Conservation (phyloP, 768 basidiomycete species). For the Botryobasidium botryosum region DNA sequence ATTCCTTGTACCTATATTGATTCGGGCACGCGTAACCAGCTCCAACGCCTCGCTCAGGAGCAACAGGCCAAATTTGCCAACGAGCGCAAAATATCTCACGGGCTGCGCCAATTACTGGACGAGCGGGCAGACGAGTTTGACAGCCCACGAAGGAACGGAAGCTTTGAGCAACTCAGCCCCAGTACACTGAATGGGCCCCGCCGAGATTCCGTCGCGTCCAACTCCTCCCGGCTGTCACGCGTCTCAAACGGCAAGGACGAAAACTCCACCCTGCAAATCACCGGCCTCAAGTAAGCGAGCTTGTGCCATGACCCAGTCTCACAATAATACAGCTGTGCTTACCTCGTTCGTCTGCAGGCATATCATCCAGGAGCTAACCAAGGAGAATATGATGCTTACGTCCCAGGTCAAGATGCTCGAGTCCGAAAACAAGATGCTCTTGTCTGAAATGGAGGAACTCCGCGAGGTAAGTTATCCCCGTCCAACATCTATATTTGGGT, state of each 20-base stretch:
- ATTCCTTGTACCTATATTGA: background rate
- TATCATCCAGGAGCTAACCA: conserved; percentile 76
- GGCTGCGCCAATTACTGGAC: too few relatives aligned
- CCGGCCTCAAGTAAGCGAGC: conserved; percentile 57
- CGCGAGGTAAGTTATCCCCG: conserved; percentile 35
- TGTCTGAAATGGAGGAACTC: conserved; percentile 51
- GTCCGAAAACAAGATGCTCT: conserved; percentile 55
- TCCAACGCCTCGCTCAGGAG: too few relatives aligned
- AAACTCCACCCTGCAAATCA: conserved; percentile 43
- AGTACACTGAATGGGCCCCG: background rate
- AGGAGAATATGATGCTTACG: conserved; percentile 46
- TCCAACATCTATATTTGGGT: background rate
- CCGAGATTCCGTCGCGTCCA: conserved; percentile 8
- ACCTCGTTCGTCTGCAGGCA: conserved; percentile 30
- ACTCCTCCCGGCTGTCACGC: conserved; percentile 5
- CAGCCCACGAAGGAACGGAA: too few relatives aligned
- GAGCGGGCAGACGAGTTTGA: too few relatives aligned
- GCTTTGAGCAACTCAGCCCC: too few relatives aligned
- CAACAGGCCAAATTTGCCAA: too few relatives aligned
- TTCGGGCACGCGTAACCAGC: too few relatives aligned
- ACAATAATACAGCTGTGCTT: too few relatives aligned
- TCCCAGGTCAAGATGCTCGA: conserved; percentile 57
- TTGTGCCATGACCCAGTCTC: background rate
- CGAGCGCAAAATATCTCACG: too few relatives aligned
- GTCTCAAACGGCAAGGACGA: conserved; percentile 23